These are phyloP conservation scores for Mentha longifolia DNA, from an alignment of 257 asterid genomes.

Conservation along the genomic window DNA sequence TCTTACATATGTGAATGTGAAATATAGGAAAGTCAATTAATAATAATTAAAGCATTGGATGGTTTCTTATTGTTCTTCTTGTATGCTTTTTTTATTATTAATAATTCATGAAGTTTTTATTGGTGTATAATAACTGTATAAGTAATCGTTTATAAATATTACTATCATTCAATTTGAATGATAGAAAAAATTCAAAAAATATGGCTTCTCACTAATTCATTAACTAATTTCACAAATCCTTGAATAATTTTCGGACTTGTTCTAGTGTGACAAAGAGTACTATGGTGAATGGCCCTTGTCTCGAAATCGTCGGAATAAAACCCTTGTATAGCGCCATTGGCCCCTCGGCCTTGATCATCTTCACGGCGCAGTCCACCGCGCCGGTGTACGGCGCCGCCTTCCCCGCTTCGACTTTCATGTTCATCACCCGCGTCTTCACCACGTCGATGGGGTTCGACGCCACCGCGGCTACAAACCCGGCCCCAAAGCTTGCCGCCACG, in stretches of 20 bases:
- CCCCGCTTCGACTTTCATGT: slow-evolving; percentile 63
- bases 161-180: background rate
- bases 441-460: slow-evolving; percentile 72
- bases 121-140: no score
- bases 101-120: background rate
- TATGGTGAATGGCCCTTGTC: slow-evolving; percentile 88
- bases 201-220: background rate
- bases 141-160: background rate
- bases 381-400: slow-evolving; percentile 55
- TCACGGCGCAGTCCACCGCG: slow-evolving; percentile 63
- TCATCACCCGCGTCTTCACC: slow-evolving; percentile 76
- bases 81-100: no score
- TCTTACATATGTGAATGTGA: slow-evolving; percentile 22
- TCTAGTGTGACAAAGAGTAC: slow-evolving; percentile 86
- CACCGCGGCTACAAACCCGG: slow-evolving; percentile 74
- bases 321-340: slow-evolving; percentile 86
- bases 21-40: slow-evolving; percentile 11
- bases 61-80: no score
- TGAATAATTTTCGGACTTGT: slow-evolving; percentile 61
- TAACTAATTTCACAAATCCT: slow-evolving; percentile 40
- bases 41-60: background rate
- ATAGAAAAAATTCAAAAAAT: background rate
- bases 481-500: slow-evolving; percentile 66
- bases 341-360: slow-evolving; percentile 64
- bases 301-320: slow-evolving; percentile 73